phyloP scores from a whole-genome alignment of 2,329 filamentous ascomycete species.

The Didymella pinodella region DNA sequence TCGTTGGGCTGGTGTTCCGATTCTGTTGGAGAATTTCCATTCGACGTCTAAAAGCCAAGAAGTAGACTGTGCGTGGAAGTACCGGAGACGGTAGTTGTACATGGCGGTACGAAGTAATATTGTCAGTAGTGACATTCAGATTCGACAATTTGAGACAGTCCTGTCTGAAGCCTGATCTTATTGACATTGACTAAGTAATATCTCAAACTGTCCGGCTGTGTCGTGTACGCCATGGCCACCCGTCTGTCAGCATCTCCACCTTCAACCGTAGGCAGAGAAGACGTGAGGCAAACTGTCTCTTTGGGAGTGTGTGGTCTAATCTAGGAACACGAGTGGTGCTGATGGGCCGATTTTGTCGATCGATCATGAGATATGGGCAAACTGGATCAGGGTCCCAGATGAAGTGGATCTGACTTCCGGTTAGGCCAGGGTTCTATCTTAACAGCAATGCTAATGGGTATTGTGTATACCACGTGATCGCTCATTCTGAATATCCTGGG shows the following conservation, averaged over 20 bases:
- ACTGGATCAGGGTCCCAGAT: slow-evolving; percentile 5
- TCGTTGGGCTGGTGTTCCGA: background rate
- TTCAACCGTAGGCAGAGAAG: background rate
- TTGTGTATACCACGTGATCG: slow-evolving; percentile 4
- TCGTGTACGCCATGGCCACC: background rate
- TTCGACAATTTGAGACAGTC: background rate
- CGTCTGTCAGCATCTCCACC: background rate
- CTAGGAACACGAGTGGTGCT: background rate
- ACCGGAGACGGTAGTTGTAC: background rate
- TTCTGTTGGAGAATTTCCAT: background rate
- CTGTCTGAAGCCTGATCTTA: background rate
- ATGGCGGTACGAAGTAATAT: background rate
- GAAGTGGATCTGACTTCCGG: slow-evolving; percentile 1
- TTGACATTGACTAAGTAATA: background rate
- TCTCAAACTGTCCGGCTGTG: too few relatives aligned
- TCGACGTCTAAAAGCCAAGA: background rate
- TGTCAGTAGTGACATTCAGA: background rate
- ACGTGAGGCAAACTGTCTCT: background rate
- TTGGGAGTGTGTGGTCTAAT: background rate
- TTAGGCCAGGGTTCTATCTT: slow-evolving; percentile 2
- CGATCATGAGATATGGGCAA: slow-evolving; percentile 8
- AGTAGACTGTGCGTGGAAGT: background rate
- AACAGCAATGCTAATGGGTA: background rate
- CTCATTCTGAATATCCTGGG: background rate
- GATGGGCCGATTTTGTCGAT: slow-evolving; percentile 12